Evolutionary conservation across 176 grass and related monocot species (phyloP), one percentile per base, ranked within the genome.

Genomic region (Coix lacrymajobi): DNA sequence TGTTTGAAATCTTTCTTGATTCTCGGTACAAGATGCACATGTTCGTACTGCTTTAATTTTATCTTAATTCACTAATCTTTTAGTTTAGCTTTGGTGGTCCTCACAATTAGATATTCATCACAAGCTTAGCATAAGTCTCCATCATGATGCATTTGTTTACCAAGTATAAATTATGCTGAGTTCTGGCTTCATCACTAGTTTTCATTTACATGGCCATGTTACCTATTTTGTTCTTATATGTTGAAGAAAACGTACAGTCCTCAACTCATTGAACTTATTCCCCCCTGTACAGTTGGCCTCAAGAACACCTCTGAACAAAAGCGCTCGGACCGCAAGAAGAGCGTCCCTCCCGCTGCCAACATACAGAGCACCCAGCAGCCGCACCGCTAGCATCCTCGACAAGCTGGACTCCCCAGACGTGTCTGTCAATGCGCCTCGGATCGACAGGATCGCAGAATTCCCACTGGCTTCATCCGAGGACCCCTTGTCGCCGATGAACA

Each of bases 381-480:
- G 69, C 66, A 89, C 67, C 30, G 69, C 88, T 44, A 79, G 85
- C 51, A 85, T 92, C 29, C 76, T 94, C 15, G 74, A 94, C 46
- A 73, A 43, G 38, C 66, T 90, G 31, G 76, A 89, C 46, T 98
- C 96, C 46, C 90, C 91, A 0, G 89, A 98, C 1, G 69, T 98
- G 13, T 98, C 96, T 1, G 87, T 98, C 44, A 95, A 98, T 25
- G 89, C 92, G 1, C 96, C 96, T 81, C 90, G 80, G 6, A 98
- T 98, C 4, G 96, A 98, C 77, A 88, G 93, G 58, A 98, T 98
- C 4, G 96, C 89, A 0, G 91, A 98, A 30, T 98, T 98, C 69
- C 92, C 96, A 15, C 85, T 98, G 61, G 90, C 90, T 31, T 92
- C 85, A 0, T 92, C 90, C 0, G 88, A 94, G 44, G 90, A 92